Percentiles rank a stretch among this genome's conserved stretches.
phyloP scores from a whole-genome alignment of 768 basidiomycete genomes.

The Panus rudis region DNA sequence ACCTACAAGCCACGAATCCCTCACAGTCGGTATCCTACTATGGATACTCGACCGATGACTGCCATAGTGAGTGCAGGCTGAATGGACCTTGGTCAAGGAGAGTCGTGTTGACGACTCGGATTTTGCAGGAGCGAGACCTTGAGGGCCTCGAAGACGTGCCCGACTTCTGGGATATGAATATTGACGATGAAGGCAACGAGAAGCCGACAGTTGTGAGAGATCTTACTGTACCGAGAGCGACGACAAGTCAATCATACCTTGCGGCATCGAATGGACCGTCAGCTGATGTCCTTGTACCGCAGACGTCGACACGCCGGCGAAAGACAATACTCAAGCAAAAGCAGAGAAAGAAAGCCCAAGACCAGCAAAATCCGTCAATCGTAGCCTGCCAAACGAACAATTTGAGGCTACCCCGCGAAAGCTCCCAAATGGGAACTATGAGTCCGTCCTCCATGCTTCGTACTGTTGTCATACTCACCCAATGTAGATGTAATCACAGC shows the following conservation, averaged over 20 bases:
- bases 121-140: constrained; percentile 53
- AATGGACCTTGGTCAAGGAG: not conserved
- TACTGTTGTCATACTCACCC: no score
- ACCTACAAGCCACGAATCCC: constrained; percentile 53
- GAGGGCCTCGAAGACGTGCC: constrained; percentile 61
- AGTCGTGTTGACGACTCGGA: not conserved
- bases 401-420: no score
- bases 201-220: no score
- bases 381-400: no score
- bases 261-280: no score
- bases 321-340: no score
- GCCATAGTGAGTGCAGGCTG: constrained; percentile 36
- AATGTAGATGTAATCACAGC: constrained; percentile 70
- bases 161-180: constrained; percentile 52
- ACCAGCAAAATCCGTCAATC: no score
- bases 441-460: constrained; percentile 31
- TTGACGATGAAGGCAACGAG: constrained; percentile 27
- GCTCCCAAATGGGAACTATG: constrained; percentile 57
- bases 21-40: constrained; percentile 53
- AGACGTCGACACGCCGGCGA: no score
- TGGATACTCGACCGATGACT: constrained; percentile 63
- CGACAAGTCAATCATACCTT: no score
- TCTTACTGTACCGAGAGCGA: no score
- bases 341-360: no score
- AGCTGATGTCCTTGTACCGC: no score